These are phyloP conservation scores for Hordeum pubiflorum DNA, from an alignment of 202 grass and related monocot genomes.

Conservation along the genomic window DNA sequence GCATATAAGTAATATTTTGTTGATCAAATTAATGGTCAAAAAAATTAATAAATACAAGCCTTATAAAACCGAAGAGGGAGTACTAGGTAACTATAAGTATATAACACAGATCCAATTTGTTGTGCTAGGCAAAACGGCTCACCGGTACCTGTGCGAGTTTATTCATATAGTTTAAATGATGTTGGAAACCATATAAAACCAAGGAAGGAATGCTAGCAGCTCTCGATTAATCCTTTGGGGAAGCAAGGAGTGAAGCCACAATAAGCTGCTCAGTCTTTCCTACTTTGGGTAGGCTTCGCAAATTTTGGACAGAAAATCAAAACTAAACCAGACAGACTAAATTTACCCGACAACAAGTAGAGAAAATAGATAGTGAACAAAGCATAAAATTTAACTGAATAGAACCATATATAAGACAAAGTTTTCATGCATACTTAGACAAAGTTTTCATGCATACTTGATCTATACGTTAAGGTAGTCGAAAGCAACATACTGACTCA, in stretches of 20 bases:
- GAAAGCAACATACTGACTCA: neutral
- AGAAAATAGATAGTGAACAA: neutral
- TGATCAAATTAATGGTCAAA: neutral
- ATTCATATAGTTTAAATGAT: neutral
- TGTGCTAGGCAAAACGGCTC: neutral
- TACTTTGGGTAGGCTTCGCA: neutral
- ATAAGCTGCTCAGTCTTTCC: neutral
- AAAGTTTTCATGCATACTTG: neutral
- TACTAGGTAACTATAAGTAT: neutral
- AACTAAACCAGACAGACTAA: neutral
- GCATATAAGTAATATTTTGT: neutral
- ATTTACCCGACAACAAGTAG: neutral
- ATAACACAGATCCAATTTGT: neutral
- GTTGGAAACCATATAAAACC: neutral
- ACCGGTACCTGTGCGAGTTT: neutral
- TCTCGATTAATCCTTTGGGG: neutral
- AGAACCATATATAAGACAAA: constrained; percentile 15
- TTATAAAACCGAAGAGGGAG: neutral
- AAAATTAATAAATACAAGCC: neutral
- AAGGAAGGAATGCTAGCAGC: constrained; percentile 8
- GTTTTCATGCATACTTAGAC: neutral
- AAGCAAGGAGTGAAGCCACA: neutral
- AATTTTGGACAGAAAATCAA: neutral
- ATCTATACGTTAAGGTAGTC: neutral
- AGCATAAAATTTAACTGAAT: neutral